A percentile compares a stretch with the other conserved stretches of the same genome.
These are phyloP conservation scores for Solanum chiquidenum DNA, from an alignment of 257 asterid species.

Conservation along the genomic window DNA sequence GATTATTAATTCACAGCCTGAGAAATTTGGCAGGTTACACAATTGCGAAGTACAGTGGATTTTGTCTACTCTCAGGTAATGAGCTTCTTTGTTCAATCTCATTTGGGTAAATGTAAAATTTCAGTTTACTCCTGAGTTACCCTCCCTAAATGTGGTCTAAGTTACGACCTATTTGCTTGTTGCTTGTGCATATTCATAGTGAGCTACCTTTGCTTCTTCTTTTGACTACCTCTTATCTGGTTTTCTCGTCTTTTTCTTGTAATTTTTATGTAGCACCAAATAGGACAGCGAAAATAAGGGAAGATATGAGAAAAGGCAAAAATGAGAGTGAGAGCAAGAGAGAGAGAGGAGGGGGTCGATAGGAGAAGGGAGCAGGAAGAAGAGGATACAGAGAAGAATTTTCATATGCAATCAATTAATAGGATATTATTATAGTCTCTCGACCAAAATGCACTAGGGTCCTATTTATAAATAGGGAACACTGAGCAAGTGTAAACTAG, in stretches of 20 bases:
- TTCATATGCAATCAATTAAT: not conserved
- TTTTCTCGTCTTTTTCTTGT: not conserved
- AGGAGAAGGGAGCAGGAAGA: not conserved
- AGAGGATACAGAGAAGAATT: not conserved
- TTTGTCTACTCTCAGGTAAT: conserved; percentile 68
- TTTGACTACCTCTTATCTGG: not conserved
- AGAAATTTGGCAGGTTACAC: conserved; percentile 43
- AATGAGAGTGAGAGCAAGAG: not conserved
- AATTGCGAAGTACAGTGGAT: conserved; percentile 53
- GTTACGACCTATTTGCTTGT: not conserved
- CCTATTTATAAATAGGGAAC: not conserved
- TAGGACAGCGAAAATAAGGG: not conserved
- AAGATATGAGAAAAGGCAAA: not conserved
- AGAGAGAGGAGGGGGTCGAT: not conserved
- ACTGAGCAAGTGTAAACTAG: not conserved
- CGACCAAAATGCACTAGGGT: not conserved
- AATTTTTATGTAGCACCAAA: not conserved
- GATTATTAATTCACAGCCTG: not conserved
- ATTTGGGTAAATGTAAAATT: not conserved
- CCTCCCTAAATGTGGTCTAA: not conserved
- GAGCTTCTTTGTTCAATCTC: conserved; percentile 5
- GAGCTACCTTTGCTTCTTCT: not conserved
- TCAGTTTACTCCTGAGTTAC: not conserved
- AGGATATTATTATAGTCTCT: not conserved
- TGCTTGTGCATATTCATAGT: not conserved